Conservation (phyloP, 202 grass and related monocot species). For the Alloteropsis angusta region DNA sequence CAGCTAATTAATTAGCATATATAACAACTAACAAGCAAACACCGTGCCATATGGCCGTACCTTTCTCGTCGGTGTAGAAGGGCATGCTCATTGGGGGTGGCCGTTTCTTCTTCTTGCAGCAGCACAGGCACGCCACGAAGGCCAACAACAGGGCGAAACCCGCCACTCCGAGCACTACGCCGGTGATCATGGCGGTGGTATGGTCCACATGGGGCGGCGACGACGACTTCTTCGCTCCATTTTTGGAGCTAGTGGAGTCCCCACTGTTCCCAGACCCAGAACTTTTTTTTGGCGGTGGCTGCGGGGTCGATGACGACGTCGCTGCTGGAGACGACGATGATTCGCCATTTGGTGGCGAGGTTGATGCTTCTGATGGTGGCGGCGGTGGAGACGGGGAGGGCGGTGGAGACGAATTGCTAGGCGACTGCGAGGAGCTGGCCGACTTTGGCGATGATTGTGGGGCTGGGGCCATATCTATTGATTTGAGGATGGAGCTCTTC, state of each 20-base stretch:
- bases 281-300: not conserved
- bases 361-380: not conserved
- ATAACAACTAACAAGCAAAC: too few relatives aligned
- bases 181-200: not conserved
- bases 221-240: not conserved
- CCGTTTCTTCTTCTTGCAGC: slow-evolving; percentile 38
- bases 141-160: slow-evolving; percentile 9
- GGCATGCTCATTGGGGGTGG: slow-evolving; percentile 12
- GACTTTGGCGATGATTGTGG: not conserved
- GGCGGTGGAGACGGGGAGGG: not conserved
- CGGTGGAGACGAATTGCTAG: not conserved
- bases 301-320: not conserved
- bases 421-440: not conserved
- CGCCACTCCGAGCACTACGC: slow-evolving; percentile 24
- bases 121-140: slow-evolving; percentile 23
- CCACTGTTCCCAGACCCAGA: not conserved
- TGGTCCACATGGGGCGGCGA: not conserved
- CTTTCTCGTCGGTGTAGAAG: slow-evolving; percentile 32
- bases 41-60: not conserved
- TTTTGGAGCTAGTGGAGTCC: not conserved
- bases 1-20: too few relatives aligned
- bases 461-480: slow-evolving; percentile 26
- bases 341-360: not conserved
- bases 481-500: slow-evolving; percentile 25
- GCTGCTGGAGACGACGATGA: not conserved